phyloP scores from a whole-genome alignment of 176 grass and related monocot species.

The Carex kokanica region DNA sequence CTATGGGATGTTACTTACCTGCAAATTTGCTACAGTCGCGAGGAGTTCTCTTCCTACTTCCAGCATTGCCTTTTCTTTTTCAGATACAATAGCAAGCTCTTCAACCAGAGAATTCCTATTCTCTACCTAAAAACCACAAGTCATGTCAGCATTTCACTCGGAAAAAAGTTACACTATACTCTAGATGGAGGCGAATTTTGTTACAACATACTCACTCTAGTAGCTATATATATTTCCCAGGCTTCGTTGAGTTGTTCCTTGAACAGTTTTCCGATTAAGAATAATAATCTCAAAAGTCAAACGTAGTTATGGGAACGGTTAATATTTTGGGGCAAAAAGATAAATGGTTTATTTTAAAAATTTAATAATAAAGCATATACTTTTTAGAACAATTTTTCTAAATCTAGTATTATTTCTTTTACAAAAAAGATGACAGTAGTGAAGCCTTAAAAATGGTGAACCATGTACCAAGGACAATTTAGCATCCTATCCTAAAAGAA shows the following conservation, averaged over 20 bases:
- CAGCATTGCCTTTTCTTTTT: slow-evolving; percentile 64
- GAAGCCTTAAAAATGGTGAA: neutral
- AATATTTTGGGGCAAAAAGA: neutral
- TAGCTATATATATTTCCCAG: neutral
- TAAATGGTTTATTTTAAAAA: neutral
- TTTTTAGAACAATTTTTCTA: neutral
- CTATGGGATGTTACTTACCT: slow-evolving; percentile 36
- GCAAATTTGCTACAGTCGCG: slow-evolving; percentile 50
- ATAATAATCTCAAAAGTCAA: neutral
- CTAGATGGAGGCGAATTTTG: neutral
- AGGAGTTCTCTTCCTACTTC: slow-evolving; percentile 82
- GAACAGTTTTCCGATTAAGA: neutral
- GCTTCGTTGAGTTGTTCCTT: neutral
- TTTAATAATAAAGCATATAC: neutral
- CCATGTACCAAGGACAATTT: neutral
- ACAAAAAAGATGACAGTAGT: neutral
- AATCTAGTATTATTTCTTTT: neutral
- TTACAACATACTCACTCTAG: neutral
- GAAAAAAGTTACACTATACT: neutral
- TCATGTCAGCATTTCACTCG: neutral
- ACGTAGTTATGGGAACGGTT: neutral
- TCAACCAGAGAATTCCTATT: slow-evolving; percentile 59
- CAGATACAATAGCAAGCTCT: slow-evolving; percentile 73
- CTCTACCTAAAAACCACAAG: slow-evolving; percentile 58
- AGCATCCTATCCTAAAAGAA: neutral